Conservation (phyloP, 768 basidiomycete genomes). For the Roridomyces roridus region DNA sequence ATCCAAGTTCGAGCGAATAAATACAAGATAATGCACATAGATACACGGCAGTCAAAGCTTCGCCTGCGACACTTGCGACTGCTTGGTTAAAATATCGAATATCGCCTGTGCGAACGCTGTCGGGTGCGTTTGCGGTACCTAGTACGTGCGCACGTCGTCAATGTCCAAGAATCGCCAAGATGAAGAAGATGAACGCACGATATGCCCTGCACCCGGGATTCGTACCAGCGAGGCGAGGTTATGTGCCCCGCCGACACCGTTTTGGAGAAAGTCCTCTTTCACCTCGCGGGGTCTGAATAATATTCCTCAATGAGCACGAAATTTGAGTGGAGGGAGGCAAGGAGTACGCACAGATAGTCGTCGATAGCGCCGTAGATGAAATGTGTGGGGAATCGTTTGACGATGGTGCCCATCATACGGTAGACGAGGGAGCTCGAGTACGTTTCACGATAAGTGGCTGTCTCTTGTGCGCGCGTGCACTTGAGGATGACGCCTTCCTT, state of each 20-base stretch:
- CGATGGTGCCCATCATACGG: conserved; percentile 35
- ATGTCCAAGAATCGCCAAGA: too few relatives aligned
- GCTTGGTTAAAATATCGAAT: not conserved
- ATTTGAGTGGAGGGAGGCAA: not conserved
- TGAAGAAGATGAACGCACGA: too few relatives aligned
- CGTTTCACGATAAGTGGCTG: conserved; percentile 49
- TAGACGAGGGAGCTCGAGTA: conserved; percentile 41
- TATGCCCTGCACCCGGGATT: conserved; percentile 47
- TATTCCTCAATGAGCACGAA: not conserved
- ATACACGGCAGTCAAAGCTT: too few relatives aligned
- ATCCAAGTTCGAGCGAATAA: too few relatives aligned
- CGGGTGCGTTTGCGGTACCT: not conserved
- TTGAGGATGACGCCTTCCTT: conserved; percentile 55
- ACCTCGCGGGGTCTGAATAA: conserved; percentile 24
- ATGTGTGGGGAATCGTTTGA: conserved; percentile 46
- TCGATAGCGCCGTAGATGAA: conserved; percentile 52
- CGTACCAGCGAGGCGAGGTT: conserved; percentile 44
- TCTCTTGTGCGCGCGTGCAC: conserved; percentile 53
- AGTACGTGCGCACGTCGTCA: too few relatives aligned
- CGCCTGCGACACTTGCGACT: too few relatives aligned
- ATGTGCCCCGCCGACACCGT: conserved; percentile 39
- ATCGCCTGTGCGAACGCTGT: not conserved
- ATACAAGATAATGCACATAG: too few relatives aligned
- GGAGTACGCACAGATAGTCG: conserved; percentile 47
- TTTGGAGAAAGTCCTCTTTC: conserved; percentile 43